Percentiles rank a stretch among this genome's conserved stretches.
Evolutionary conservation across 2,329 filamentous ascomycete species (phyloP).

Genomic region (Exophiala bonariae): DNA sequence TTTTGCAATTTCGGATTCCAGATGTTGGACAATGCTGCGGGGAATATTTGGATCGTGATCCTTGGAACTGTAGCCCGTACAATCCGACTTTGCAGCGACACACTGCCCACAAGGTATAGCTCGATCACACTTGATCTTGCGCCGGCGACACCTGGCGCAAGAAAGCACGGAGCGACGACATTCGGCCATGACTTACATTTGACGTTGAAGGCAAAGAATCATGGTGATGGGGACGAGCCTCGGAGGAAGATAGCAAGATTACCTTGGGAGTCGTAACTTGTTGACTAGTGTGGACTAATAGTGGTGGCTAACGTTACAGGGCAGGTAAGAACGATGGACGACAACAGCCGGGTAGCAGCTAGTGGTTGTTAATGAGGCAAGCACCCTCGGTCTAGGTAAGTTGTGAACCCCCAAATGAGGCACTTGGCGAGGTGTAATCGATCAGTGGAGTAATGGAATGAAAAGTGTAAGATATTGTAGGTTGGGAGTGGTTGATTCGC

Average conservation of each 20-base stretch:
- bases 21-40: slow-evolving; percentile 36
- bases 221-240: neutral
- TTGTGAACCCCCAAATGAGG: too few relatives aligned
- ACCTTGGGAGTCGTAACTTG: too few relatives aligned
- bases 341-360: too few relatives aligned
- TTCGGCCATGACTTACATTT: slow-evolving; percentile 22
- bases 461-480: too few relatives aligned
- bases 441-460: too few relatives aligned
- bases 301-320: too few relatives aligned
- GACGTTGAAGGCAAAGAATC: neutral
- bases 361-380: too few relatives aligned
- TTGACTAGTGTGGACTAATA: too few relatives aligned
- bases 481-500: too few relatives aligned
- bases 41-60: slow-evolving; percentile 31
- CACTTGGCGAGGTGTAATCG: too few relatives aligned
- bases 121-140: slow-evolving; percentile 32
- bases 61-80: slow-evolving; percentile 33
- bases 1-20: slow-evolving; percentile 36
- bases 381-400: too few relatives aligned
- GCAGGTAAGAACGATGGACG: too few relatives aligned
- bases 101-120: slow-evolving; percentile 34
- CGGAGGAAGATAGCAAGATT: neutral
- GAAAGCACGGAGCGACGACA: slow-evolving; percentile 31
- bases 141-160: slow-evolving; percentile 29
- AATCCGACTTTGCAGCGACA: slow-evolving; percentile 28